Percentiles rank a stretch among this genome's conserved stretches.
Conservation (phyloP, 805 yeast species). For the Yamadazyma sp. region DNA sequence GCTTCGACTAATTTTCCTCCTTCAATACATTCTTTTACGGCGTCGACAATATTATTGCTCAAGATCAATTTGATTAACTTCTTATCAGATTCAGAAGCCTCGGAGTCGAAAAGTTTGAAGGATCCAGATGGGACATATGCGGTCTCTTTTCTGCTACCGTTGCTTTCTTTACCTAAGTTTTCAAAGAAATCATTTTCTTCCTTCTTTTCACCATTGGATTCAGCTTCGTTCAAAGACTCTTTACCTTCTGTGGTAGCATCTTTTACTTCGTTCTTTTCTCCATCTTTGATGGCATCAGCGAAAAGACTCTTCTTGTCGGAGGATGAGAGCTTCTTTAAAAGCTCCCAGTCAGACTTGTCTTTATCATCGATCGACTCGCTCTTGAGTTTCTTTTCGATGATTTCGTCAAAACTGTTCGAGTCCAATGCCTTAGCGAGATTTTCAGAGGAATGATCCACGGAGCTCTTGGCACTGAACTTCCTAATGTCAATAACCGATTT, state of each 20-base stretch:
- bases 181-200: constrained; percentile 33
- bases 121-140: constrained; percentile 52
- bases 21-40: constrained; percentile 65
- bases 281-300: constrained; percentile 25
- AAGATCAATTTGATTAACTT: constrained; percentile 46
- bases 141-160: constrained; percentile 6
- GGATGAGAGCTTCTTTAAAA: constrained; percentile 51
- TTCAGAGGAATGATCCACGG: constrained; percentile 34
- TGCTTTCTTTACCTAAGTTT: constrained; percentile 29
- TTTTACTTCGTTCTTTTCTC: constrained; percentile 12
- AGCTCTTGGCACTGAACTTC: constrained; percentile 40
- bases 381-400: constrained; percentile 55
- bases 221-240: constrained; percentile 8
- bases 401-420: constrained; percentile 49
- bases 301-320: constrained; percentile 54
- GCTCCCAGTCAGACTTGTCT: constrained; percentile 63
- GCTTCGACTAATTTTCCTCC: constrained; percentile 74
- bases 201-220: constrained; percentile 12
- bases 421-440: constrained; percentile 58
- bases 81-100: constrained; percentile 43
- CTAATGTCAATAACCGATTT: constrained; percentile 44
- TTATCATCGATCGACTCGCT: constrained; percentile 32
- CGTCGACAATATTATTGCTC: constrained; percentile 60
- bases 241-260: constrained; percentile 7
- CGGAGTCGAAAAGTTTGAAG: constrained; percentile 41